Conservation (phyloP, 192 early-diverging fungal species). For the Endogone sp. region DNA sequence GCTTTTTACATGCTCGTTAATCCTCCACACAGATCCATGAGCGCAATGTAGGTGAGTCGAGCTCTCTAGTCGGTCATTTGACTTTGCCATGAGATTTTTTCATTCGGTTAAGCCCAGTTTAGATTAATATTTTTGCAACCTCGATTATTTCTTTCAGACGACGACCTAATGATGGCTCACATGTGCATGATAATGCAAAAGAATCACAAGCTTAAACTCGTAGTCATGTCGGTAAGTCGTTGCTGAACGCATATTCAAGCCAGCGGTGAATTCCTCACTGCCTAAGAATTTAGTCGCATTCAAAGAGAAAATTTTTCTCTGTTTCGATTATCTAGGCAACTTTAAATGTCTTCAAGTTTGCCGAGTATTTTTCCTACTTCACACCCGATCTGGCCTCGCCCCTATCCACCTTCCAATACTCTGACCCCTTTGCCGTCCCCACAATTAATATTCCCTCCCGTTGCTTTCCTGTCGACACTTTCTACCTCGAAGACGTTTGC, state of each 20-base stretch:
- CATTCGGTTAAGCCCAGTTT: no score
- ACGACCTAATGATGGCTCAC: slow-evolving; percentile 25
- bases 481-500: slow-evolving; percentile 22
- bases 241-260: no score
- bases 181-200: slow-evolving; percentile 11
- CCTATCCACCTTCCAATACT: background rate
- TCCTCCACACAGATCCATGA: slow-evolving; percentile 18
- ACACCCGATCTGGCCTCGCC: background rate
- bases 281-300: no score
- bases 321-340: no score
- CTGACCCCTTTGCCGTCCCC: slow-evolving; percentile 7
- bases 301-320: no score
- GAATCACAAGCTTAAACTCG: slow-evolving; percentile 20
- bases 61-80: no score
- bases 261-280: no score
- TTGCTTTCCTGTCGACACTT: slow-evolving; percentile 20
- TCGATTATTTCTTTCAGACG: slow-evolving; percentile 12
- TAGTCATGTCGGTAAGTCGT: slow-evolving; percentile 31
- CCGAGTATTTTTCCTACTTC: slow-evolving; percentile 18
- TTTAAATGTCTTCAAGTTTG: slow-evolving; percentile 17
- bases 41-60: slow-evolving; percentile 15
- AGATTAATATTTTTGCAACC: no score
- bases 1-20: background rate
- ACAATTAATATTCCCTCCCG: slow-evolving; percentile 15
- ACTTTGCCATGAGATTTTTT: no score